These are phyloP conservation scores for Adansonia grandidieri DNA, from an alignment of 441 rosid species.

Conservation along the genomic window DNA sequence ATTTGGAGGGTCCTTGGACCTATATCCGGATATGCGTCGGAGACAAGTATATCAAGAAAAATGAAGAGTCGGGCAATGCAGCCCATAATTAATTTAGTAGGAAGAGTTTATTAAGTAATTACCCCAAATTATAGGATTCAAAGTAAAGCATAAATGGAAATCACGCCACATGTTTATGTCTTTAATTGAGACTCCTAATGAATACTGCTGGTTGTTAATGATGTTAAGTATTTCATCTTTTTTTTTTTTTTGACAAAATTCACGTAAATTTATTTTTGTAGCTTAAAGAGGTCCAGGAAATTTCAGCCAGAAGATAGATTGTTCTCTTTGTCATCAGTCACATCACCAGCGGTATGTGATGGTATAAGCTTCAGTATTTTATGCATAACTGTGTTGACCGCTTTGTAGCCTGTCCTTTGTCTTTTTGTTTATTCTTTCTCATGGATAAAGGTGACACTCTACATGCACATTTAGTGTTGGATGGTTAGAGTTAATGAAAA, in stretches of 20 bases:
- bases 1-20: too few relatives aligned
- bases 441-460: neutral
- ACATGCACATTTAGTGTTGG: neutral
- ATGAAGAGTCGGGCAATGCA: too few relatives aligned
- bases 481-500: neutral
- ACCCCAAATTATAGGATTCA: too few relatives aligned
- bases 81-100: too few relatives aligned
- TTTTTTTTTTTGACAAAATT: constrained; percentile 18
- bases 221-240: neutral
- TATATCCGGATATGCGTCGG: too few relatives aligned
- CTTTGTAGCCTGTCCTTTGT: neutral
- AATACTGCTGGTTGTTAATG: neutral
- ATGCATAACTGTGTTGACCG: neutral
- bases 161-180: neutral
- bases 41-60: too few relatives aligned
- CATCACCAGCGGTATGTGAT: constrained; percentile 51
- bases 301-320: constrained; percentile 49
- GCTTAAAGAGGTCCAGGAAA: constrained; percentile 51
- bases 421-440: neutral
- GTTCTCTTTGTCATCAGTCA: constrained; percentile 53
- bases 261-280: constrained; percentile 25
- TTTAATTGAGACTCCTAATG: neutral
- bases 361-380: constrained; percentile 1
- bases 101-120: too few relatives aligned
- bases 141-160: too few relatives aligned